Evolutionary conservation across 139 green algal genomes (phyloP), one percentile per base, ranked within the genome.

Genomic region (Diplosphaera chodatii): DNA sequence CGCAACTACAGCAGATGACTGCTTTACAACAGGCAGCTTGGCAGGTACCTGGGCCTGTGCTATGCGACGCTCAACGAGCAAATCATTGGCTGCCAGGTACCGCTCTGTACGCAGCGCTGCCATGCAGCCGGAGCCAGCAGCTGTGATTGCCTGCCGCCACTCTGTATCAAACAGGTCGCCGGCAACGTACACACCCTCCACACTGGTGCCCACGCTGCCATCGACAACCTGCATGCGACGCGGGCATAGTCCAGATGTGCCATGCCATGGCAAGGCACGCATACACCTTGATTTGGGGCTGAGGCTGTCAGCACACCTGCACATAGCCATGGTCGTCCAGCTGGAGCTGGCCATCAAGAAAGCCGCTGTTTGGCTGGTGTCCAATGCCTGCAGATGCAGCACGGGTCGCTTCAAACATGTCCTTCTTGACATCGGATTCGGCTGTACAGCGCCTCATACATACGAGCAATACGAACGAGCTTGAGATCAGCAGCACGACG

Each of bases 101-200:
- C 91, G 87, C 88, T 99, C 95, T n/a, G 82, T 87, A 15, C 82
- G 80, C 22, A 99, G 84, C 8, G 95, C 95, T 0, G 95, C 94
- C 87, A 92, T 91, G 88, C 95, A 99, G 63, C 95, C 95, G 23
- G 82, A 90, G 55, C 94, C 95, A 16, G 95, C 95, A n/a, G 95
- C 95, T 1, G 95, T 99, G 78, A 99, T 87, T 37, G 95, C 95
- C 76, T 99, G 93, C 59, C 80, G 70, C 90, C 85, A 95, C 76
- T 97, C 90, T 22, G 83, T 88, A 82, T 98, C 93, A 71, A 96
- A 88, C 63, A 99, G 73, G 76, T 99, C 95, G 21, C 95, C 95
- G 6, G 94, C 92, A 6, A 87, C 83, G 78, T 92, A 98, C 29
- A 98, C 94, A n/a, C 95, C 95, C 59, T 83, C 67, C 15, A 97